Evolutionary conservation across 75 land plant genomes (phyloP).

Genomic region (Picea sitchensis): DNA sequence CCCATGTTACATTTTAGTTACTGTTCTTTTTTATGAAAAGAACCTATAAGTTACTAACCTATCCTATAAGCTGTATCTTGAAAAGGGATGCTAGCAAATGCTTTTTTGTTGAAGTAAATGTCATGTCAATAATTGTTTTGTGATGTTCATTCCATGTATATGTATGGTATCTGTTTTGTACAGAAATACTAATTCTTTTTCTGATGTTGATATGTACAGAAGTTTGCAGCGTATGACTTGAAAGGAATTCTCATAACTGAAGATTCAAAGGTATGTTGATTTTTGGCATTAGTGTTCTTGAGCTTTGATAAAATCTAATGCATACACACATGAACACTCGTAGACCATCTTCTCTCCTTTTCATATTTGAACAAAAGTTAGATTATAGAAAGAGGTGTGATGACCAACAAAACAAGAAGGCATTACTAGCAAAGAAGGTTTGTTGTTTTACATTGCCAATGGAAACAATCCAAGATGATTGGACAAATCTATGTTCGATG

Average conservation of each 20-base stretch:
- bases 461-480: slow-evolving; percentile 4
- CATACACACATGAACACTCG: background rate
- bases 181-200: background rate
- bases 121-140: no score
- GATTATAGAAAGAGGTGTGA: no score
- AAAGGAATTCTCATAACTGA: background rate
- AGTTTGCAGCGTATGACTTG: slow-evolving; percentile 5
- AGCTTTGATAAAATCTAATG: background rate
- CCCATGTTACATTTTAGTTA: background rate
- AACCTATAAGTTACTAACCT: no score
- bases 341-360: background rate
- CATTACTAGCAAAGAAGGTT: no score
- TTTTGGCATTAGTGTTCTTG: background rate
- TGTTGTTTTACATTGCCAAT: background rate
- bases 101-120: background rate
- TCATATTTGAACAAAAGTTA: background rate
- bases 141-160: no score
- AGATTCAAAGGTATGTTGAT: background rate
- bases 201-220: background rate
- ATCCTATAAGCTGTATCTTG: no score
- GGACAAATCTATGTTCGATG: background rate
- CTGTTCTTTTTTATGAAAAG: background rate
- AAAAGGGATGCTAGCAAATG: no score
- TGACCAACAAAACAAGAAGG: no score
- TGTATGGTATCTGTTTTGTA: no score